Base-by-base conservation (phyloP, 1,139 yeast species). In the Zygosaccharomyces pseudobailii region DNA sequence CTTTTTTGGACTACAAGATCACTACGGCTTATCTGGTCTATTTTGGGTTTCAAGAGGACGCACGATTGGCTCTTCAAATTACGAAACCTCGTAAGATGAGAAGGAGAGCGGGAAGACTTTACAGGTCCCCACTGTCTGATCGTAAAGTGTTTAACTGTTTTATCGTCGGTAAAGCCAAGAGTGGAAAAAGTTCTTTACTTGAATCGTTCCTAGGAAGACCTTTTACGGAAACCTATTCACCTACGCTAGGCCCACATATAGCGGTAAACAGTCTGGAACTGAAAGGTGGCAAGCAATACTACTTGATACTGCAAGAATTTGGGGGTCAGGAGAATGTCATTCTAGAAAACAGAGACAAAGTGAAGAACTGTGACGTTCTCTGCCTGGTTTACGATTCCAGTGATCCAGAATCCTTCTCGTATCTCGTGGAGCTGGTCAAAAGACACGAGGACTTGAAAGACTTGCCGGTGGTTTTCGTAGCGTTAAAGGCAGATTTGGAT, bases 181-280 rank as follows among this genome's bases (percentile, higher is more conserved):
- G 94, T 47, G 98, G 98, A 1, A 92, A 86, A 60, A 82, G 92
- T 0, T 84, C 96, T 0, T 69, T 92, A 6, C 66, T 90, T 25
- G 90, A 87, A 57, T 83, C 90, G 55, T 92, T 92, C 61, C 69
- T 92, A 40, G 85, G 85, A 20, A 79, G 95, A 22, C 75, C 82
- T 3, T 85, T 82, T 58, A 78, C 87, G 46, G 89, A 82, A 21
- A 63, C 72, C 0, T 87, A 90, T 62, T 79, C 87, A 3, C 96
- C 97, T 0, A 87, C 97, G 0, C 82, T 87, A 21, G 79, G 79
- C 50, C 90, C 95, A 1, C 73, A 85, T 40, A 74, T 87, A 1
- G 95, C 88, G 9, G 96, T 89, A 1, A 92, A 92, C 62, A 90
- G 94, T 60, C 89, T 92, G n/a, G 98, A 92, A 63, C 71, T 90